Conservation (phyloP, 331 rosid genomes). For the Rosa hybrid region DNA sequence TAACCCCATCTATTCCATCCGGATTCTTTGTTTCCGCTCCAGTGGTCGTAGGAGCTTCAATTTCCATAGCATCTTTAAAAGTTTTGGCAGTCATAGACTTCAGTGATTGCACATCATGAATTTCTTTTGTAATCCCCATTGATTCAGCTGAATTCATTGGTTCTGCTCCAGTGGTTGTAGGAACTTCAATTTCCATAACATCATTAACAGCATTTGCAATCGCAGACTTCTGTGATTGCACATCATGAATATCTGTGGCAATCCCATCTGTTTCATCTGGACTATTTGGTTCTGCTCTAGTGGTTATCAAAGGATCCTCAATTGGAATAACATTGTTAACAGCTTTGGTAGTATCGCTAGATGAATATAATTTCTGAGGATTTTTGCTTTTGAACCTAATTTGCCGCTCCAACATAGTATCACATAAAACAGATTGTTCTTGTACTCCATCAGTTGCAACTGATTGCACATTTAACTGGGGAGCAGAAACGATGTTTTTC, state of each 20-base stretch:
- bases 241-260: not conserved
- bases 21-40: slow-evolving; percentile 21
- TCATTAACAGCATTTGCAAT: slow-evolving; percentile 23
- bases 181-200: slow-evolving; percentile 29
- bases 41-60: slow-evolving; percentile 15
- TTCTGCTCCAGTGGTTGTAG: slow-evolving; percentile 25
- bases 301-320: slow-evolving; percentile 21
- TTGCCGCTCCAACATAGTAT: slow-evolving; percentile 19
- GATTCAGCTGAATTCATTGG: slow-evolving; percentile 14
- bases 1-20: slow-evolving; percentile 2
- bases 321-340: slow-evolving; percentile 26
- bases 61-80: slow-evolving; percentile 29
- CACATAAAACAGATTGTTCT: slow-evolving; percentile 30
- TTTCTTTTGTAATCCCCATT: slow-evolving; percentile 25
- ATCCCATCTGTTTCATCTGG: slow-evolving; percentile 16
- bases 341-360: slow-evolving; percentile 20
- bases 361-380: slow-evolving; percentile 17
- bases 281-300: slow-evolving; percentile 25
- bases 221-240: slow-evolving; percentile 1
- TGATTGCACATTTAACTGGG: slow-evolving; percentile 31
- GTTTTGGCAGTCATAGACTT: slow-evolving; percentile 21
- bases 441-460: slow-evolving; percentile 25
- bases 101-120: slow-evolving; percentile 28
- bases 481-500: slow-evolving; percentile 19
- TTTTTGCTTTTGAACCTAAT: slow-evolving; percentile 14